Evolutionary conservation across 345 rosid genomes (phyloP), one percentile per base, ranked within the genome.

Genomic region (Euphorbia peplus): DNA sequence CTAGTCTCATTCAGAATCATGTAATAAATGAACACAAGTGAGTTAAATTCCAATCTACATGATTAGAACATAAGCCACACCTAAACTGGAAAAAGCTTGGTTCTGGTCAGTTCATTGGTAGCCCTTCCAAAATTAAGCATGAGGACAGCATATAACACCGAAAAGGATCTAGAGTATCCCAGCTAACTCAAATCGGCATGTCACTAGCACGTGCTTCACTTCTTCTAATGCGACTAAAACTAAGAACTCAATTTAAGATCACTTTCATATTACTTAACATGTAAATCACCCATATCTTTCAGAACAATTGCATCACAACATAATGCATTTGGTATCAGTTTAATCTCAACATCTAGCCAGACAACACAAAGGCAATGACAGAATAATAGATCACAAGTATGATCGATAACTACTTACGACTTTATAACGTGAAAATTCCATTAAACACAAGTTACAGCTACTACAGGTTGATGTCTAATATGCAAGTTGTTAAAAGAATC

Each of bases 401-500:
- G 14, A 67, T 64, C 50, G 60, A 35, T 4, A 70, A 52, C 25
- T 54, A 47, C 7, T 58, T 37, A 35, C 41, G 72, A 62, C 2
- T 42, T 61, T 57, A 24, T 8, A 28, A 61, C 37, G 52, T 24
- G 50, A 67, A 47, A 72, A 56, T 48, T 25, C 66, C 70, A 56
- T 22, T 68, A 30, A 47, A 19, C 5, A 52, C 25, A 46, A 54
- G 12, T 53, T 57, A 69, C 63, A 71, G 59, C 63, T n/a, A 63
- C 70, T 75, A 50, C 60, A 54, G 8, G 37, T 8, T 59, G 44
- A 29, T 28, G 42, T 21, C 44, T 56, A 60, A 74, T 44, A 70
- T 48, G 39, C n/a, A 39, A 53, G 71, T 68, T 61, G 46, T 52
- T 54, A 48, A 44, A 61, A 69, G 63, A 75, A 63, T 47, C 28